Base-by-base conservation (phyloP, 2,329 filamentous ascomycete species). In the Aspergillus uvarum region DNA sequence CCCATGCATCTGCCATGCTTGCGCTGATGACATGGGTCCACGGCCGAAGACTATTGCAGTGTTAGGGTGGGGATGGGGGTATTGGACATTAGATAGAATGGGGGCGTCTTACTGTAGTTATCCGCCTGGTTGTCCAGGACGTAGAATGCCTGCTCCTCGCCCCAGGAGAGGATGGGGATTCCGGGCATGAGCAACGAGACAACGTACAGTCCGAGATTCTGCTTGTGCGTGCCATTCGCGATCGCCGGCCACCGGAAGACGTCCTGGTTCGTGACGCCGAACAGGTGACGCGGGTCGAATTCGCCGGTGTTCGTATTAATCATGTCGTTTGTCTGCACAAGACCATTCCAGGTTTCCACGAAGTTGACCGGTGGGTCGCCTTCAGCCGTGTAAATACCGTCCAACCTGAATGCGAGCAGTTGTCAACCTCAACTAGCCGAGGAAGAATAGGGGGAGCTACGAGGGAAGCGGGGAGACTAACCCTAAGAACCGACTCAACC, bases 131-230 rank as follows among this genome's bases (percentile, higher is more conserved):
- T 87, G 68, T 88, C 86, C 2, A 88, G 74, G 0, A 86, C 73
- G 64, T 88, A 88, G 60, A 85, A 85, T 0, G 82, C 82, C 71
- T 88, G 86, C 68, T 88, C 86, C 67, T 88, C 86, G 19, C 86
- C 86, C 82, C 84, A 88, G 19, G 82, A 79, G 8, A 87, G 72
- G 26, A 85, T 70, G 0, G 86, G 83, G 31, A 87, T 84, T n/a
- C 85, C 85, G 0, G 85, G 85, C 69, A 87, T 77, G 42, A 85
- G 74, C 51, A 87, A 68, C 0, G 83, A 84, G 0, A 82, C 83
- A 47, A 88, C 78, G 65, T 85, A 87, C 19, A 83, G 76, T 5
- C 80, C 85, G 5, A 87, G 72, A 11, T 87, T 72, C 68, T 84
- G 82, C 47, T 82, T 79, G 64, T 86, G 77, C 0, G 82, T 82